Evolutionary conservation across 768 basidiomycete species (phyloP), one percentile per base, ranked within the genome.

Genomic region (Amanita thiersii): DNA sequence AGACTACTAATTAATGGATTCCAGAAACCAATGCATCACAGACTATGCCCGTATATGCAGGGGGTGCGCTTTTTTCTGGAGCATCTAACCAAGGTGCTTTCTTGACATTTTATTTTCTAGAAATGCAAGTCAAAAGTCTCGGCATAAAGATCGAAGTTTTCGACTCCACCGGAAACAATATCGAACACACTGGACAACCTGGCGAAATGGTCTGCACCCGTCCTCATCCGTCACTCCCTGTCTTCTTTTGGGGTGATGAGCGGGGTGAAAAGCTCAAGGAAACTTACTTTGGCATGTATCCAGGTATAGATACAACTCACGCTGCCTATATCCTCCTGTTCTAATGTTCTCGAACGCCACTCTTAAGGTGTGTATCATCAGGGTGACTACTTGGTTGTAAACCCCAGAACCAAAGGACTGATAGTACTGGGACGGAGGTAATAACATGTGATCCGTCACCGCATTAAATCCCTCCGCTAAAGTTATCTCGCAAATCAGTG

Each of bases 171-270:
- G 76, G 77, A 8, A 64, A 67, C 5, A 77, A 79, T 49, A 73
- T 80, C 15, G 68, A 69, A 44, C 56, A 65, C 41, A 64, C 61
- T 2, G 62, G 65, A 4, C 55, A 61, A 36, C 69, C 80, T 5
- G 79, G 79, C n/a, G 80, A 82, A 50, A 59, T 82, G 31, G 78
- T 81, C 5, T 76, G 80, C 52, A 80, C 80, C 4, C 66, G 79
- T 1, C 76, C 83, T 4, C 83, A 86, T 52, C 79, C 80, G 2
- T 82, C 80, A 3, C 52, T 85, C 20, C 84, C 84, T 3, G 50
- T 84, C 5, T 64, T 57, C 39, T 82, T 86, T 58, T 78, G 83
- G 75, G 81, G 78, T 6, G 82, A 86, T 45, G 63, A 71, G 7
- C 53, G 59, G 2, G 74, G 75, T 1, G 63, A 73, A 50, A 82